These are phyloP conservation scores for Cairneyella variabilis DNA, from an alignment of 495 filamentous ascomycete genomes.

Conservation along the genomic window DNA sequence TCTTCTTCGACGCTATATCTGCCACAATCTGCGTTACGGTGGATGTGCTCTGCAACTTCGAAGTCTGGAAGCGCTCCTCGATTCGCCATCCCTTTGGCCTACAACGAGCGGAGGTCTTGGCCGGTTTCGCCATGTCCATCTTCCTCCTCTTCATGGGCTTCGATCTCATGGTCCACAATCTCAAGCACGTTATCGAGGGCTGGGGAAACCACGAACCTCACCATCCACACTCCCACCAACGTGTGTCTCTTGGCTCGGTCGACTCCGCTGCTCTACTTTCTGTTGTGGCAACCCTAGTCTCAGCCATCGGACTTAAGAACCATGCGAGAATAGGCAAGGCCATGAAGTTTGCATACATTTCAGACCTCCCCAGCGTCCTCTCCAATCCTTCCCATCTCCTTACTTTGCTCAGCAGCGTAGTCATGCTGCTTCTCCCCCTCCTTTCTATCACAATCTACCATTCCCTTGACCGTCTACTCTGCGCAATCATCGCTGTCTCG, in stretches of 20 bases:
- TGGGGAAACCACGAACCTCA: slow-evolving; percentile 57
- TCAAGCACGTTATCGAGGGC: slow-evolving; percentile 77
- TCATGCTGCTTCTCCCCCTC: slow-evolving; percentile 81
- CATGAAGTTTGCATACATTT: slow-evolving; percentile 76
- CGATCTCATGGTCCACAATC: slow-evolving; percentile 87
- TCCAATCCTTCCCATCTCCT: slow-evolving; percentile 93
- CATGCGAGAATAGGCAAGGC: slow-evolving; percentile 86
- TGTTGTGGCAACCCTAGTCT: slow-evolving; percentile 83
- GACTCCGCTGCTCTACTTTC: slow-evolving; percentile 81
- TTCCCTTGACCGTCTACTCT: slow-evolving; percentile 79
- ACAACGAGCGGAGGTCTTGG: slow-evolving; percentile 87
- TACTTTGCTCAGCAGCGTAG: slow-evolving; percentile 75
- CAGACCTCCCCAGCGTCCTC: slow-evolving; percentile 73
- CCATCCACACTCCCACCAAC: slow-evolving; percentile 61
- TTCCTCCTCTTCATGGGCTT: slow-evolving; percentile 94
- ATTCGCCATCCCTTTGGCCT: slow-evolving; percentile 93
- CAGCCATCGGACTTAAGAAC: slow-evolving; percentile 83
- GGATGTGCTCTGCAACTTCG: slow-evolving; percentile 91
- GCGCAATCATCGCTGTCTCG: slow-evolving; percentile 67
- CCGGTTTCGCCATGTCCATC: slow-evolving; percentile 95
- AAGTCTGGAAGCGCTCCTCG: slow-evolving; percentile 91
- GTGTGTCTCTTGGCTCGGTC: slow-evolving; percentile 68
- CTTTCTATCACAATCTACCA: slow-evolving; percentile 64
- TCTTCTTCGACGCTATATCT: slow-evolving; percentile 90
- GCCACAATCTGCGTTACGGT: slow-evolving; percentile 91